Evolutionary conservation across 2,329 filamentous ascomycete genomes (phyloP), one percentile per base, ranked within the genome.

Genomic region (Fusarium nanum): DNA sequence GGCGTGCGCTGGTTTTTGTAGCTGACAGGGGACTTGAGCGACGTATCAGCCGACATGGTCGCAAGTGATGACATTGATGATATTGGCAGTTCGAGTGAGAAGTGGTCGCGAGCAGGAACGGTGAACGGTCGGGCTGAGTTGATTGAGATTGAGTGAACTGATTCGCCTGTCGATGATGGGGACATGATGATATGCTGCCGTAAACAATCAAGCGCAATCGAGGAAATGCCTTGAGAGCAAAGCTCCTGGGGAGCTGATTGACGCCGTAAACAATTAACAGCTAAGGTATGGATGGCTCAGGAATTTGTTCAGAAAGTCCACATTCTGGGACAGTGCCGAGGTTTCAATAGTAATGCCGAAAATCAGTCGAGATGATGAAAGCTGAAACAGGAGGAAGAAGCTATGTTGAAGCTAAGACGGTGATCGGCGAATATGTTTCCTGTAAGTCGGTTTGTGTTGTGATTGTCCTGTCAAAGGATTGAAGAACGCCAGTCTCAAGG

Each of bases 161-260:
- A 87, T 78, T 86, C 84, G 75, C 82, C 83, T 71, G 83, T 86
- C 74, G 84, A 86, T 40, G 84, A 86, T 75, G 84, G 84, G 78
- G 84, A 82, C 84, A 87, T 86, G 76, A 77, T 80, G 74, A 34
- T 42, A 50, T 28, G 30, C 42, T 76, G 73, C 52, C 69, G 66
- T 40, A 70, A 75, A 56, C 68, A 62, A 53, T 71, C 59, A 48
- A 70, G 67, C 34, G 71, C 61, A 50, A 71, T 69, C 62, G 58
- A 68, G 65, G 50, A 63, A 37, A 25, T 45, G 40, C 32, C 52
- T 46, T 49, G 30, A 59, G 47, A 56, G 27, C 53, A 52, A 40
- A 37, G 45, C 27, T 57, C 42, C 8, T 32, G 55, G 27, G 41
- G 46, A 64, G 22, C 25, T 56, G 47, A 47, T 32, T 42, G 30